Base-by-base conservation (phyloP, 202 grass and related monocot species). In the Setaria italica region DNA sequence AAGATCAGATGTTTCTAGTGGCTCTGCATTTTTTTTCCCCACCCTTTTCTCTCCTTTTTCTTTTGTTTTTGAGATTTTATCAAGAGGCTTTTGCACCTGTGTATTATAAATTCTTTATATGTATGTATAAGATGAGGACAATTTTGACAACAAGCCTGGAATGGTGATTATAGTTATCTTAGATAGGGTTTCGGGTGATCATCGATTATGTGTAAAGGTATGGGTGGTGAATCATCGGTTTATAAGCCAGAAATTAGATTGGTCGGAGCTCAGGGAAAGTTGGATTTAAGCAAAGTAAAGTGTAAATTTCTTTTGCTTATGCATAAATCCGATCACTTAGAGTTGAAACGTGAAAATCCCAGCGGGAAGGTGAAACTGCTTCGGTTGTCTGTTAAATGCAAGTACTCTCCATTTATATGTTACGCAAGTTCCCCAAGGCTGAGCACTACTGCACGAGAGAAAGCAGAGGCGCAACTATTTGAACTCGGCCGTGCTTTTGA, bases 101-200 rank as follows among this genome's bases (percentile, higher is more conserved):
- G 46, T 87, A 87, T 72, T 87, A 81, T 83, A 75, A 9, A 25
- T 78, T 57, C 25, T 86, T 82, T 74, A 34, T 89, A 34, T 25
- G 25, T 89, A 85, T 90, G 55, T 87, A 63, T 45, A 84, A 90
- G 20, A 84, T 59, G 70, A 84, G 85, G 70, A 81, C 77, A 87
- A 81, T 87, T 87, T 85, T 81, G 47, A 67, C 63, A 71, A 77
- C 80, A 87, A 84, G 60, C 42, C 17, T 67, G 6, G 29, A 29
- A 33, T 0, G 6, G 6, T 67, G 67, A 39, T 70, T 47, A 47
- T 25, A 70, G 41, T 14, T 47, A 9, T 29, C 11, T 11, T 43
- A 48, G 46, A 30, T 48, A 71, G 11, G 17, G 0, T 43, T 34
- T 73, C 14, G 7, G 30, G 15, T 51, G 30, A 74, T 51, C 3